phyloP scores from a whole-genome alignment of 768 basidiomycete species.

The Suillus discolor region DNA sequence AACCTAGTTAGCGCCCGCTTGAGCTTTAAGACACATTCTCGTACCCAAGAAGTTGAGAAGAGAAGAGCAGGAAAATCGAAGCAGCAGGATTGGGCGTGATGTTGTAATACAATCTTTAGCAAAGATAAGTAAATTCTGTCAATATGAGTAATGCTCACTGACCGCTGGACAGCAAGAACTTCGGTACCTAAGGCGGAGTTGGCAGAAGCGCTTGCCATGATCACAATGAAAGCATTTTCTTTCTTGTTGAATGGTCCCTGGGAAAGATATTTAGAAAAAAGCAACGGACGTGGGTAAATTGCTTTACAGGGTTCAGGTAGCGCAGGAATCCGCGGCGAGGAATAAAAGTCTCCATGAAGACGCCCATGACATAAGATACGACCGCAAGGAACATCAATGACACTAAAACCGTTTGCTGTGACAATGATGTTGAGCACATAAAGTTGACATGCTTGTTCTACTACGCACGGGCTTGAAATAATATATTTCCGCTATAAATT shows the following conservation, averaged over 20 bases:
- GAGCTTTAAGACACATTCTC: background rate
- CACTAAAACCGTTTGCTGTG: conserved; percentile 49
- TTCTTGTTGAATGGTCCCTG: conserved; percentile 55
- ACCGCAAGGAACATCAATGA: conserved; percentile 54
- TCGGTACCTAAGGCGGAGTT: conserved; percentile 52
- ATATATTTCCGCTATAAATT: conserved; percentile 46
- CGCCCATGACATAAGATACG: conserved; percentile 48
- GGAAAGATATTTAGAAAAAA: conserved; percentile 5
- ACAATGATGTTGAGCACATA: conserved; percentile 3
- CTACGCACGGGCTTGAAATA: conserved; percentile 53
- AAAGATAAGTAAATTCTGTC: background rate
- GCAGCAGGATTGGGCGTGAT: conserved; percentile 46
- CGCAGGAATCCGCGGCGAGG: conserved; percentile 44
- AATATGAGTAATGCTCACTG: background rate
- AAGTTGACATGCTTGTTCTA: background rate
- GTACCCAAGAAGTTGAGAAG: conserved; percentile 40
- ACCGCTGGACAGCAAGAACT: conserved; percentile 48
- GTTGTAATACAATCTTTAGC: conserved; percentile 41
- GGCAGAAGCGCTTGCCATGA: conserved; percentile 51
- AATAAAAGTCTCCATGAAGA: conserved; percentile 41
- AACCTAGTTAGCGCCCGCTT: background rate
- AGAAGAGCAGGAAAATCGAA: conserved; percentile 43
- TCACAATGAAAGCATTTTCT: conserved; percentile 53
- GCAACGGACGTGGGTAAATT: background rate
- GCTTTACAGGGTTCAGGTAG: conserved; percentile 48